Conservation (phyloP, 2,329 filamentous ascomycete genomes). For the Biscogniauxia sp. region DNA sequence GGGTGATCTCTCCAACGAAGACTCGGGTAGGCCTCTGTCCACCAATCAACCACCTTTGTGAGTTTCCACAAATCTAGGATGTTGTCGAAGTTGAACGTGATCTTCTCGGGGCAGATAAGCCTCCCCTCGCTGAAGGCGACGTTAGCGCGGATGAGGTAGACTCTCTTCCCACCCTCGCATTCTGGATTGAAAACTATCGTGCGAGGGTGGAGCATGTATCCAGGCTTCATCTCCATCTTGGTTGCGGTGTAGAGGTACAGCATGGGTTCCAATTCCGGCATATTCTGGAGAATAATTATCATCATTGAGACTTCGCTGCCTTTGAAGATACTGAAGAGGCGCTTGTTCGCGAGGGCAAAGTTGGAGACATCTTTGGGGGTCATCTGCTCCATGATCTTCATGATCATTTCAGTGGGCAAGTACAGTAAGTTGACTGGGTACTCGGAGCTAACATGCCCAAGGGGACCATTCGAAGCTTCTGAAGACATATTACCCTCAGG, state of each 20-base stretch:
- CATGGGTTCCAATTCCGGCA: slow-evolving; percentile 44
- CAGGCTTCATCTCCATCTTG: slow-evolving; percentile 23
- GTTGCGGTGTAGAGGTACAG: slow-evolving; percentile 46
- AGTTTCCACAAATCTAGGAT: slow-evolving; percentile 31
- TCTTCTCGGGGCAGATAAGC: slow-evolving; percentile 22
- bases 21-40: slow-evolving; percentile 39
- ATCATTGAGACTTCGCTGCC: slow-evolving; percentile 42
- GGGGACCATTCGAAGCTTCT: not conserved
- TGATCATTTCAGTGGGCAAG: slow-evolving; percentile 46
- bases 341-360: slow-evolving; percentile 37
- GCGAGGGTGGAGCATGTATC: slow-evolving; percentile 26
- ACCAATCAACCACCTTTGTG: slow-evolving; percentile 36
- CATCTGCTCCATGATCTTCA: slow-evolving; percentile 47
- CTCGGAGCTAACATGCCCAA: not conserved
- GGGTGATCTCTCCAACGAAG: slow-evolving; percentile 47
- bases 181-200: slow-evolving; percentile 21
- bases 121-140: slow-evolving; percentile 20
- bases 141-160: slow-evolving; percentile 16
- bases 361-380: slow-evolving; percentile 40
- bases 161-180: slow-evolving; percentile 10
- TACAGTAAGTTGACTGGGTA: slow-evolving; percentile 19
- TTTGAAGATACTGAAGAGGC: slow-evolving; percentile 41
- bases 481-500: not conserved
- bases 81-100: slow-evolving; percentile 24
- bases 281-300: slow-evolving; percentile 39